Evolutionary conservation across 2,329 filamentous ascomycete species (phyloP).

Genomic region (Dothideomycetes sp.): DNA sequence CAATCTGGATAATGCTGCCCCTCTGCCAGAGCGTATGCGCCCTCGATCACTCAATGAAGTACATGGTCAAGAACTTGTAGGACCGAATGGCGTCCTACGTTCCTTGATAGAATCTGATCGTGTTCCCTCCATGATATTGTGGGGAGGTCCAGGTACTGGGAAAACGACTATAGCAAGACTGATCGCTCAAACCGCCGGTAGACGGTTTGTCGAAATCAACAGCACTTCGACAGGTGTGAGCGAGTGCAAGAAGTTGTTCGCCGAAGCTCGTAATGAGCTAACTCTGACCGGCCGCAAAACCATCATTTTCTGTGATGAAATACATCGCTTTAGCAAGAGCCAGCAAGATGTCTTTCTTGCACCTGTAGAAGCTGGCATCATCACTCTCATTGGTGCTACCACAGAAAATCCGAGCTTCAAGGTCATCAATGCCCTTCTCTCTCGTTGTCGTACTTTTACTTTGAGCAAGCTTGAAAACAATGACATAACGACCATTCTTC

Average conservation of each 20-base stretch:
- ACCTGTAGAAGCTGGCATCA: slow-evolving; percentile 80
- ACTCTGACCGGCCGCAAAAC: slow-evolving; percentile 78
- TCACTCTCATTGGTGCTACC: slow-evolving; percentile 89
- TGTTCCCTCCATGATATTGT: slow-evolving; percentile 91
- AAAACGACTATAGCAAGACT: slow-evolving; percentile 90
- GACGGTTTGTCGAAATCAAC: slow-evolving; percentile 91
- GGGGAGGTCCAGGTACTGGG: slow-evolving; percentile 72
- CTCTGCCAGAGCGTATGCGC: slow-evolving; percentile 88
- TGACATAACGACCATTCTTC: slow-evolving; percentile 64
- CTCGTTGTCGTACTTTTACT: slow-evolving; percentile 84
- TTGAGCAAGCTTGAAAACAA: slow-evolving; percentile 64
- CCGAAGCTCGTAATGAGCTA: slow-evolving; percentile 72
- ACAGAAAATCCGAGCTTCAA: slow-evolving; percentile 97
- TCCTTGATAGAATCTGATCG: slow-evolving; percentile 76
- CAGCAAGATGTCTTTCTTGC: slow-evolving; percentile 94
- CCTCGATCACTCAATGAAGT: slow-evolving; percentile 77
- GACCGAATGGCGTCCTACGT: slow-evolving; percentile 70
- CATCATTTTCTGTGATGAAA: slow-evolving; percentile 96
- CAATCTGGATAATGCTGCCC: slow-evolving; percentile 60
- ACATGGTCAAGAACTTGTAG: slow-evolving; percentile 85
- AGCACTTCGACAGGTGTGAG: slow-evolving; percentile 79
- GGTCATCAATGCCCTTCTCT: slow-evolving; percentile 76
- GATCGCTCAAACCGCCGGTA: slow-evolving; percentile 72
- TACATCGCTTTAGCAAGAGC: slow-evolving; percentile 80
- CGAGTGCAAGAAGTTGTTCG: slow-evolving; percentile 88